Percentiles rank a stretch among this genome's conserved stretches.
Conservation (phyloP, 2,329 filamentous ascomycete genomes). For the Nannizziopsis arthrosporioides region DNA sequence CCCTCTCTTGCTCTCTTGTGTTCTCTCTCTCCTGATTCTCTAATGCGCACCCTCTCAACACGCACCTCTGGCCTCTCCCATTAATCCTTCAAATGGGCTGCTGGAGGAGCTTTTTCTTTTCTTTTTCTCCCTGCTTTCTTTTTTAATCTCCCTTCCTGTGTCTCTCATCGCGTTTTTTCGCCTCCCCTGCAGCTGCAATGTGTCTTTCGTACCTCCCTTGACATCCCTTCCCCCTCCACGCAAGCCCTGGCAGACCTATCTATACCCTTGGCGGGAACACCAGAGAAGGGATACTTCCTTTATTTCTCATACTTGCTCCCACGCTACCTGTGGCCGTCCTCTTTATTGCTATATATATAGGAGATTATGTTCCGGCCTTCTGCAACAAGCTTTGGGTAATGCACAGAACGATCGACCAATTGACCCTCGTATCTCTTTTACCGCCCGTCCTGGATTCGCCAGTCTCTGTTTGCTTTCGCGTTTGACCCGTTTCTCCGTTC, state of each 20-base stretch:
- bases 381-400: background rate
- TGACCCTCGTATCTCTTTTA: slow-evolving; percentile 3
- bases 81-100: too few species aligned
- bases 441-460: background rate
- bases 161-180: background rate
- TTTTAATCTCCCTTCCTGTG: background rate
- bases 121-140: background rate
- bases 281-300: background rate
- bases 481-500: background rate
- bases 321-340: background rate
- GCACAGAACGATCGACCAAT: background rate
- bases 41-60: too few species aligned
- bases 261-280: background rate
- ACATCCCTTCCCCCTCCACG: too few species aligned
- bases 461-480: background rate
- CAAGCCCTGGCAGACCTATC: too few species aligned
- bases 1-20: background rate
- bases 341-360: slow-evolving; percentile 9
- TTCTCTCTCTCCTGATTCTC: background rate
- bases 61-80: too few species aligned
- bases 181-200: slow-evolving; percentile 6
- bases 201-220: background rate
- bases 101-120: background rate
- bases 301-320: slow-evolving; percentile 4
- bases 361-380: slow-evolving; percentile 2